Conservation (phyloP, 2,329 filamentous ascomycete species). For the Xylaria sp. region DNA sequence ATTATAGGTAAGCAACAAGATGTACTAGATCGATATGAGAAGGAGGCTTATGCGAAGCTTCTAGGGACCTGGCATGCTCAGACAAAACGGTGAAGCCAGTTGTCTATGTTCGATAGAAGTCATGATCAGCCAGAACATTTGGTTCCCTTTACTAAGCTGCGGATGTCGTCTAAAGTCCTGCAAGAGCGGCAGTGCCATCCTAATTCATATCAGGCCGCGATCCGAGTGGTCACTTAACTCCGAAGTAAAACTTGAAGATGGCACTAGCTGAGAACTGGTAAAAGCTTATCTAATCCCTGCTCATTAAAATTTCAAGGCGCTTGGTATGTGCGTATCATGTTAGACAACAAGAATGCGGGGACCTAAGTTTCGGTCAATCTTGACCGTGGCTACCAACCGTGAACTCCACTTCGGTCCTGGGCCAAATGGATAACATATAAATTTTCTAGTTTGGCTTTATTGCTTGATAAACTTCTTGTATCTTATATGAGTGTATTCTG, state of each 20-base stretch:
- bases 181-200: slow-evolving; percentile 4
- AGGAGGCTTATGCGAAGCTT: not conserved
- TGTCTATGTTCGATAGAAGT: not conserved
- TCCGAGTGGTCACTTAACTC: not conserved
- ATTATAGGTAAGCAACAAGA: too few species aligned
- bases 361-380: not conserved
- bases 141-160: slow-evolving; percentile 10
- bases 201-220: not conserved
- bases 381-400: not conserved
- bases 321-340: not conserved
- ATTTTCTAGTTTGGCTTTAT: not conserved
- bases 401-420: not conserved
- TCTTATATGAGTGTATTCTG: not conserved
- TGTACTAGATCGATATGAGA: not conserved
- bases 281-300: not conserved
- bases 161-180: not conserved
- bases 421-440: not conserved
- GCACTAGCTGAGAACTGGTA: slow-evolving; percentile 4
- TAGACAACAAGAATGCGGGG: not conserved
- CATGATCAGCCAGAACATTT: not conserved
- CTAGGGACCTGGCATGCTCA: too few species aligned
- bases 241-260: not conserved
- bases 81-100: not conserved
- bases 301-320: not conserved
- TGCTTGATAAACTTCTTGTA: not conserved